Percentiles rank a stretch among this genome's conserved stretches.
Conservation (phyloP, 2,329 filamentous ascomycete genomes). For the Aspergillus piperis region DNA sequence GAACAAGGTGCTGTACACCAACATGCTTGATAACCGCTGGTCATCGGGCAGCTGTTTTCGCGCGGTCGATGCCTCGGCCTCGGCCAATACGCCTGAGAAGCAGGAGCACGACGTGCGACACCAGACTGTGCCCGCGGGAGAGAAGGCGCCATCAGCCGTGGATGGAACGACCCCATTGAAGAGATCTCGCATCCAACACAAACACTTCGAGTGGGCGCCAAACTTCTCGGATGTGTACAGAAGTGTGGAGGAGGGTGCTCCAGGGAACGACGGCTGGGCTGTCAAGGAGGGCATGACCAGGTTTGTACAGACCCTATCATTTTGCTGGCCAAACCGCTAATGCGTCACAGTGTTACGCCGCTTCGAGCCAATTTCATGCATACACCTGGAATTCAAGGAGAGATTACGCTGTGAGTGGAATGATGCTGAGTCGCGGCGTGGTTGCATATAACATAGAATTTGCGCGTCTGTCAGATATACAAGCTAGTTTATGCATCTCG, state of each 20-base stretch:
- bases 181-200: conserved; percentile 64
- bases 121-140: conserved; percentile 32
- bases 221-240: conserved; percentile 83
- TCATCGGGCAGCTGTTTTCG: conserved; percentile 80
- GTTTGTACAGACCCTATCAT: conserved; percentile 46
- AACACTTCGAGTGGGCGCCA: conserved; percentile 94
- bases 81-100: conserved; percentile 60
- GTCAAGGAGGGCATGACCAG: conserved; percentile 86
- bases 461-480: conserved; percentile 26
- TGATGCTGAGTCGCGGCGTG: conserved; percentile 22
- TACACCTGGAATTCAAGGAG: conserved; percentile 63
- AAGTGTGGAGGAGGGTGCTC: conserved; percentile 75
- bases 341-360: conserved; percentile 71
- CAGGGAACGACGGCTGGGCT: conserved; percentile 90
- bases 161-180: conserved; percentile 32
- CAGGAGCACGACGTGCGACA: conserved; percentile 75
- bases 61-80: conserved; percentile 67
- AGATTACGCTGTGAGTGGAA: conserved; percentile 79
- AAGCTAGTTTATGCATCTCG: conserved; percentile 30
- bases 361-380: conserved; percentile 93
- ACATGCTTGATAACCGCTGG: conserved; percentile 92
- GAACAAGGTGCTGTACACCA: conserved; percentile 76
- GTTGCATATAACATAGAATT: conserved; percentile 28
- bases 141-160: conserved; percentile 42
- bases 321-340: conserved; percentile 9